Conservation (phyloP, 345 rosid species). For the Arabidopsis arenosa region DNA sequence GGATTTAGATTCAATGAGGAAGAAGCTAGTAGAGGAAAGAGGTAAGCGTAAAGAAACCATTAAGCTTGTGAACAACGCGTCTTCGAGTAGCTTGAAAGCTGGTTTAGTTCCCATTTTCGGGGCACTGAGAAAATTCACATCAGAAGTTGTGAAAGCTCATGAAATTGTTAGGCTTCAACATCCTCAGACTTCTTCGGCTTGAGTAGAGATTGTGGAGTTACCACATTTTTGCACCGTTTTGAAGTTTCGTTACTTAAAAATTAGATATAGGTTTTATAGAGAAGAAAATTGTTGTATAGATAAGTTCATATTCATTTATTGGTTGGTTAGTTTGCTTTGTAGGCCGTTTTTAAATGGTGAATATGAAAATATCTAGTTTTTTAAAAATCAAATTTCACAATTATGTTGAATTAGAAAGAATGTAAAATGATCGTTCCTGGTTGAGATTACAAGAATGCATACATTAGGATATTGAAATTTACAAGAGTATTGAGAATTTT, state of each 20-base stretch:
- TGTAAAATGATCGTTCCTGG: no score
- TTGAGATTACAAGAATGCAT: not conserved
- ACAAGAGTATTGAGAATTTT: not conserved
- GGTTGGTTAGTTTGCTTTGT: constrained; percentile 17
- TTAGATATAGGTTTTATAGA: constrained; percentile 4
- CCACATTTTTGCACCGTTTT: constrained; percentile 22
- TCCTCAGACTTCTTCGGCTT: constrained; percentile 32
- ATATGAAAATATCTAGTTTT: not conserved
- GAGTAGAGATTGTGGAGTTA: constrained; percentile 7
- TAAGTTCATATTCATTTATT: constrained; percentile 29
- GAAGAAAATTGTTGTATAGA: constrained; percentile 2
- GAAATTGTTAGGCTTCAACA: constrained; percentile 67
- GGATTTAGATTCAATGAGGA: constrained; percentile 86
- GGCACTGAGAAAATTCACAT: constrained; percentile 70
- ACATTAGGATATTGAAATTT: not conserved
- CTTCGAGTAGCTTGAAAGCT: constrained; percentile 72
- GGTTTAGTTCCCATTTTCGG: constrained; percentile 88
- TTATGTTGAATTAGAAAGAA: not conserved
- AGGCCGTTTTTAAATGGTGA: not conserved
- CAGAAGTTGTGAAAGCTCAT: constrained; percentile 74
- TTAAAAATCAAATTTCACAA: not conserved
- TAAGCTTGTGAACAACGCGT: constrained; percentile 66
- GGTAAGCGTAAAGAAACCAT: constrained; percentile 69
- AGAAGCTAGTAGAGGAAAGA: constrained; percentile 73
- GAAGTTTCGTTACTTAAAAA: constrained; percentile 29